Evolutionary conservation across 495 filamentous ascomycete genomes (phyloP).

Genomic region (Ascodesmis nigricans): DNA sequence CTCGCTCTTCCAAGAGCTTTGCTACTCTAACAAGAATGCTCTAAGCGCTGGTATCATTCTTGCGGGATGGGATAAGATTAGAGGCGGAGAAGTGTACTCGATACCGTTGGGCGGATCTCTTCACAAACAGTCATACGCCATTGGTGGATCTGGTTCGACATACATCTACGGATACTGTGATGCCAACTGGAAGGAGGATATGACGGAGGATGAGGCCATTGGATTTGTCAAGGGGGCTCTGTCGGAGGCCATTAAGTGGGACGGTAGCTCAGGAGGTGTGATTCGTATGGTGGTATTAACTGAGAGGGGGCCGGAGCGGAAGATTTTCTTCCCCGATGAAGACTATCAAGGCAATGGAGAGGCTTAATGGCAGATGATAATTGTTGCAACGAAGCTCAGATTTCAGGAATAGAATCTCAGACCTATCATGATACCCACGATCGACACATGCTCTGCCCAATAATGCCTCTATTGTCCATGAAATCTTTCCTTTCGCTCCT

Average conservation of each 20-base stretch:
- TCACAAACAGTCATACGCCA: constrained; percentile 90
- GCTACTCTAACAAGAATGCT: constrained; percentile 88
- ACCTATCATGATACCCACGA: no score
- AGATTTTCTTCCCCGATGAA: constrained; percentile 22
- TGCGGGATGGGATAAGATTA: constrained; percentile 78
- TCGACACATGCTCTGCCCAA: no score
- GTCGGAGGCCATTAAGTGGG: constrained; percentile 94
- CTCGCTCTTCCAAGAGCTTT: constrained; percentile 87
- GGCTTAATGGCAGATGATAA: no score
- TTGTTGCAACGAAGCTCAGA: no score
- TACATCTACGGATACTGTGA: constrained; percentile 99
- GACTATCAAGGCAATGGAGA: constrained; percentile 15
- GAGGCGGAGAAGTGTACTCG: constrained; percentile 90
- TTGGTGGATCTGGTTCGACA: constrained; percentile 90
- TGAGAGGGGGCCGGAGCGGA: constrained; percentile 23
- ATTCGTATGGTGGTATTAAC: constrained; percentile 96
- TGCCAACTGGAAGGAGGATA: constrained; percentile 82
- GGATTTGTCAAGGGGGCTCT: constrained; percentile 77
- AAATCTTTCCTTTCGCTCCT: no score
- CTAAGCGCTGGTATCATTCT: constrained; percentile 94
- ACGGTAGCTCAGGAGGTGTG: constrained; percentile 92
- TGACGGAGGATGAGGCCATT: constrained; percentile 86
- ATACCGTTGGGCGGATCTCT: constrained; percentile 92
- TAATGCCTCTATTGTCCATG: no score
- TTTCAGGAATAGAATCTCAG: no score